Evolutionary conservation across 371 early-diverging fungal genomes (phyloP).

Genomic region (Sporodiniella umbellata): DNA sequence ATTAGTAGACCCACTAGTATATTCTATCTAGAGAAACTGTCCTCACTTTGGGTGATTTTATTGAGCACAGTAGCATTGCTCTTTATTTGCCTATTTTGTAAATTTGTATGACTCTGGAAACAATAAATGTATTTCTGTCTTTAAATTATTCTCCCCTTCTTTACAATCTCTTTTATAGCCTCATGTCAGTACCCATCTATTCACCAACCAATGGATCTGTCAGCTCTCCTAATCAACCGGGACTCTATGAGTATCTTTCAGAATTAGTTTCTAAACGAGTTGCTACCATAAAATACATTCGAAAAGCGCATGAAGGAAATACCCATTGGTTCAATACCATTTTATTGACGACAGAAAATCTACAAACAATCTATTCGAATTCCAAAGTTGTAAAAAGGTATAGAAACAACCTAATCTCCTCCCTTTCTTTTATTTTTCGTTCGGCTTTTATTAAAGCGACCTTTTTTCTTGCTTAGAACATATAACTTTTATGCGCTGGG

Average conservation of each 20-base stretch:
- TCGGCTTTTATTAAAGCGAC: neutral
- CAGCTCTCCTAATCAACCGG: constrained; percentile 21
- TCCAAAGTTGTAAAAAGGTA: constrained; percentile 43
- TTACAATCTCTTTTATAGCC: neutral
- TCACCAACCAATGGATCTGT: constrained; percentile 3
- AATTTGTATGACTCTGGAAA: neutral
- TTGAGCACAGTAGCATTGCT: no score
- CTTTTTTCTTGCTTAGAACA: no score
- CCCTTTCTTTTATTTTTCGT: no score
- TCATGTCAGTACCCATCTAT: constrained; percentile 10
- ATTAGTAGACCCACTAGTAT: no score
- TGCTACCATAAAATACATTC: constrained; percentile 62
- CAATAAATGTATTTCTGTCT: neutral
- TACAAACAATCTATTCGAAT: constrained; percentile 37
- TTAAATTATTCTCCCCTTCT: neutral
- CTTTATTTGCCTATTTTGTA: neutral
- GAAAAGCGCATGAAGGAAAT: constrained; percentile 53
- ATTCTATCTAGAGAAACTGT: no score
- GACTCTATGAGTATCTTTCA: constrained; percentile 43
- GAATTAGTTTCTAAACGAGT: constrained; percentile 67
- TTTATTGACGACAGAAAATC: constrained; percentile 49
- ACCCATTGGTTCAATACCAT: constrained; percentile 64
- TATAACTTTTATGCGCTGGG: constrained; percentile 62
- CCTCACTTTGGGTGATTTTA: no score
- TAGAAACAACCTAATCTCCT: constrained; percentile 1